Conservation (phyloP, 2,329 filamentous ascomycete genomes). For the Talaromyces islandicus region DNA sequence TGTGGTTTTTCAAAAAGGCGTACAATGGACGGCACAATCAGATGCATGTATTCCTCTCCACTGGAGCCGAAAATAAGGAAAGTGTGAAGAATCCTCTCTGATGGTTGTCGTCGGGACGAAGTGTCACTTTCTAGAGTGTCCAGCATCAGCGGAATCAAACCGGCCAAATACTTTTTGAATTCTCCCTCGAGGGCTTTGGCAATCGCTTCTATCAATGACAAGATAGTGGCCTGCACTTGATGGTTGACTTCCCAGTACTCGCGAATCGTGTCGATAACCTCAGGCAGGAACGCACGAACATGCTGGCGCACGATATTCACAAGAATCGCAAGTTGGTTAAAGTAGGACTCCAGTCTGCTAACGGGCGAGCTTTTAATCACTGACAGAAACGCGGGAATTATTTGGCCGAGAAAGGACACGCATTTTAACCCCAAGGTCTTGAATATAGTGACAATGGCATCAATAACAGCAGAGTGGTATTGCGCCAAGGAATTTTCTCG, state of each 20-base stretch:
- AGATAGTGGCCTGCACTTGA: constrained; percentile 81
- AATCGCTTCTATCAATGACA: constrained; percentile 89
- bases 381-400: constrained; percentile 85
- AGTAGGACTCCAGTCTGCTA: constrained; percentile 84
- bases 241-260: constrained; percentile 83
- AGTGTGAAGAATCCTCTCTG: constrained; percentile 85
- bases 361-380: constrained; percentile 79
- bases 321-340: constrained; percentile 88
- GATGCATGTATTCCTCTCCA: constrained; percentile 97
- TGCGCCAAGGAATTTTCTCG: constrained; percentile 85
- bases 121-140: constrained; percentile 84
- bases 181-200: constrained; percentile 91
- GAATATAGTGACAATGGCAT: constrained; percentile 98
- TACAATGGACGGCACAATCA: constrained; percentile 94
- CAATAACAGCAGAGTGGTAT: constrained; percentile 89
- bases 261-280: constrained; percentile 78
- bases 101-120: constrained; percentile 68
- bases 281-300: constrained; percentile 81
- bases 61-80: constrained; percentile 95
- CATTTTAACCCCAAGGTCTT: constrained; percentile 93
- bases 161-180: constrained; percentile 92
- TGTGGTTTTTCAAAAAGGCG: constrained; percentile 86
- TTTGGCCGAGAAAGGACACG: constrained; percentile 87
- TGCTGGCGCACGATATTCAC: constrained; percentile 96
- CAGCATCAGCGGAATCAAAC: constrained; percentile 86